phyloP scores from a whole-genome alignment of 805 yeast species.

The Jamesozyma hellenica region DNA sequence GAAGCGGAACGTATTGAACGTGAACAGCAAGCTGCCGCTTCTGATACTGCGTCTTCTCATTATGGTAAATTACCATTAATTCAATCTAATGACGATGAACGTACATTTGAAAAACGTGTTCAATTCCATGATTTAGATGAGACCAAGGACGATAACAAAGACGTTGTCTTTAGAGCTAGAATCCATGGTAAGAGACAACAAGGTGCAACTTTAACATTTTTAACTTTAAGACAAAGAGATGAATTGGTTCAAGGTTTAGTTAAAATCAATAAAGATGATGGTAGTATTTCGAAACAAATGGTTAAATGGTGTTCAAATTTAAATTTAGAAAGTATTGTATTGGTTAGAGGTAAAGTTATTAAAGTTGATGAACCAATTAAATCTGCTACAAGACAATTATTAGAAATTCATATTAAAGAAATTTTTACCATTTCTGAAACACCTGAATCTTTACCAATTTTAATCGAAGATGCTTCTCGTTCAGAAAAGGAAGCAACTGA shows the following conservation, averaged over 20 bases:
- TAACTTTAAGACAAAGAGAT: slow-evolving; percentile 85
- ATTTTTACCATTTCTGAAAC: slow-evolving; percentile 75
- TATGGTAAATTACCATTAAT: slow-evolving; percentile 86
- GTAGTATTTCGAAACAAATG: slow-evolving; percentile 80
- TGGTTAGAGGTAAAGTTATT: slow-evolving; percentile 75
- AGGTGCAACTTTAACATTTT: slow-evolving; percentile 87
- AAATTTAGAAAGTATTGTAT: slow-evolving; percentile 81
- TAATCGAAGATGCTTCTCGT: slow-evolving; percentile 94
- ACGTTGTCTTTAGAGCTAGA: slow-evolving; percentile 85
- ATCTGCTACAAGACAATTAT: slow-evolving; percentile 84
- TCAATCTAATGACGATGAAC: slow-evolving; percentile 48
- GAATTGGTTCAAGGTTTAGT: slow-evolving; percentile 75
- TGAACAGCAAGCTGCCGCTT: slow-evolving; percentile 54
- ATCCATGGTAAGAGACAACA: slow-evolving; percentile 89
- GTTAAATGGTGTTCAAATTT: slow-evolving; percentile 89
- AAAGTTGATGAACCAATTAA: slow-evolving; percentile 82
- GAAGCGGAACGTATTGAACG: slow-evolving; percentile 81
- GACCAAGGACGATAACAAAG: slow-evolving; percentile 50
- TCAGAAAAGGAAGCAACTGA: slow-evolving; percentile 91
- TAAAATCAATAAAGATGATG: slow-evolving; percentile 60
- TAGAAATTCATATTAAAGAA: slow-evolving; percentile 70
- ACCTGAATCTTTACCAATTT: slow-evolving; percentile 84
- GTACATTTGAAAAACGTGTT: slow-evolving; percentile 57
- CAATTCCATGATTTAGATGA: slow-evolving; percentile 41
- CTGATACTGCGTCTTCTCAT: slow-evolving; percentile 78